Conservation (phyloP, 371 early-diverging fungal genomes). For the Polyrhizophydium stewartii region DNA sequence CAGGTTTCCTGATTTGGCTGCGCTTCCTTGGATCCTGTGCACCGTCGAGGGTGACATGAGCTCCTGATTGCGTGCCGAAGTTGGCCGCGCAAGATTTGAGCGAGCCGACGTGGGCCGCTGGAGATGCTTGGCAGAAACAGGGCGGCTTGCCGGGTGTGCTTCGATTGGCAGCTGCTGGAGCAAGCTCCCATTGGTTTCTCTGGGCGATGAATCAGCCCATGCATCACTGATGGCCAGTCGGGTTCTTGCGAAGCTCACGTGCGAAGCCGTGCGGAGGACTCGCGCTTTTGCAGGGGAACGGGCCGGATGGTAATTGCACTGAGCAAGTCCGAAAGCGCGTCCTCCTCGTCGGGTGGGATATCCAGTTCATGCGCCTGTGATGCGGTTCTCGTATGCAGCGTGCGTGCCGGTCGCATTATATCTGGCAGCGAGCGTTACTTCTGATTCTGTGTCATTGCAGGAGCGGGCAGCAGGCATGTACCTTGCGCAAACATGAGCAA, state of each 20-base stretch:
- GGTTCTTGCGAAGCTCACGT: no score
- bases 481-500: not conserved
- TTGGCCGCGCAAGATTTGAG: not conserved
- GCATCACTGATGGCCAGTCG: no score
- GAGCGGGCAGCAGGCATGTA: no score
- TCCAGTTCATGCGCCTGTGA: not conserved
- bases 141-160: not conserved
- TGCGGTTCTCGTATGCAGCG: not conserved
- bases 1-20: not conserved
- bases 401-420: no score
- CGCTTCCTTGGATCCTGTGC: not conserved
- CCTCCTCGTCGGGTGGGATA: not conserved
- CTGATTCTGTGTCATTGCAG: no score
- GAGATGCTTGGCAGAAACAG: not conserved
- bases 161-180: not conserved
- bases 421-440: no score
- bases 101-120: not conserved
- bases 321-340: not conserved
- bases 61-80: conserved; percentile 1
- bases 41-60: not conserved
- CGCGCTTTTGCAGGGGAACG: conserved; percentile 4
- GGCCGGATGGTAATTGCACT: conserved; percentile 1
- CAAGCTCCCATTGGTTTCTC: no score
- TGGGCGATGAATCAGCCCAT: no score
- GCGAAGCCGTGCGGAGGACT: not conserved